phyloP scores from a whole-genome alignment of 345 rosid genomes.

The Rhodomyrtus tomentosa region DNA sequence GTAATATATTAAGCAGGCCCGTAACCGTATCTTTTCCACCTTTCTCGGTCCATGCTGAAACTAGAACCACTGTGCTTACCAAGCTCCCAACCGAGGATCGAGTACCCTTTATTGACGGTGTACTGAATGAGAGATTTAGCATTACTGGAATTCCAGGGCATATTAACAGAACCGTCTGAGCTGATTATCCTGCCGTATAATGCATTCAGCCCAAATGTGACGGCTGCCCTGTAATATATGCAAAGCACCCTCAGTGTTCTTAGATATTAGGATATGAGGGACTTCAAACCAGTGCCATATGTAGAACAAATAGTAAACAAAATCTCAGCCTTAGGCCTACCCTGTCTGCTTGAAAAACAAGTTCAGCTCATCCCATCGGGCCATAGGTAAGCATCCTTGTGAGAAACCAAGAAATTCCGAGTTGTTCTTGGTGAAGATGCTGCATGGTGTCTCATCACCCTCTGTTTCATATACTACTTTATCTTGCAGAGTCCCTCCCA shows the following conservation, averaged over 20 bases:
- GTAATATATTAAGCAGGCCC: background rate
- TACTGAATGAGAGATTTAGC: conserved; percentile 27
- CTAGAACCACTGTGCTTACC: conserved; percentile 16
- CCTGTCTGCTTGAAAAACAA: conserved; percentile 37
- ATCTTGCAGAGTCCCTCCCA: conserved; percentile 76
- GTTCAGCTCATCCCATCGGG: conserved; percentile 59
- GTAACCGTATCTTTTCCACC: background rate
- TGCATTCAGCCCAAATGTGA: conserved; percentile 35
- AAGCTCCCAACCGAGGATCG: conserved; percentile 36
- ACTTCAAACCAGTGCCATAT: background rate
- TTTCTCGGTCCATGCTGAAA: background rate
- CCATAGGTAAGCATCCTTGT: conserved; percentile 55
- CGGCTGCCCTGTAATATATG: conserved; percentile 10
- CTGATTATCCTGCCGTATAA: conserved; percentile 18
- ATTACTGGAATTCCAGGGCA: conserved; percentile 37
- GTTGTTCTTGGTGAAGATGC: conserved; percentile 27
- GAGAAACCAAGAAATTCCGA: conserved; percentile 45
- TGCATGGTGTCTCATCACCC: conserved; percentile 27
- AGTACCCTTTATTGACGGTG: conserved; percentile 28
- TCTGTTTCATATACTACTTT: conserved; percentile 30
- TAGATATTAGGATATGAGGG: background rate
- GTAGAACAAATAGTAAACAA: background rate
- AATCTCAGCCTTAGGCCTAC: conserved; percentile 8
- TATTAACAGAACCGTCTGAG: conserved; percentile 11
- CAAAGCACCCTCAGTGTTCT: background rate